Percentiles rank a stretch among this genome's conserved stretches.
These are phyloP conservation scores for Protomyces inouyei DNA, from an alignment of 1,139 yeast species.

Conservation along the genomic window DNA sequence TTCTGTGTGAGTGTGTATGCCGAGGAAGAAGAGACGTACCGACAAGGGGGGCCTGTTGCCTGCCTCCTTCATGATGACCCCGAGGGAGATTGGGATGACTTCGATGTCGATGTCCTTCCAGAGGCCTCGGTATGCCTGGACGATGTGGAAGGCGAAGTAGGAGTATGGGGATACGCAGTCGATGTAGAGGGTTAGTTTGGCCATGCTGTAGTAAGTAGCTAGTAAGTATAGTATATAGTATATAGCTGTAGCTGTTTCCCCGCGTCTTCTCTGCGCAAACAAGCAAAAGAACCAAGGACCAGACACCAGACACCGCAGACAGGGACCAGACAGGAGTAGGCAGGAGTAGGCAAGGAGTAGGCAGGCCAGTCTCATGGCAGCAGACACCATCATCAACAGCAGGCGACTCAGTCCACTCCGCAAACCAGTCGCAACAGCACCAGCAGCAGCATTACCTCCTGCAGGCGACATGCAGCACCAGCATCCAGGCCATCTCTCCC, in stretches of 20 bases:
- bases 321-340: not conserved
- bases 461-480: not conserved
- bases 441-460: no score
- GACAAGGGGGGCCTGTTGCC: constrained; percentile 17
- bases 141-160: constrained; percentile 19
- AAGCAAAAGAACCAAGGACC: not conserved
- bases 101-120: constrained; percentile 20
- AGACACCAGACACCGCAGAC: not conserved
- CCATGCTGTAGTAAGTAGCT: not conserved
- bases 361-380: not conserved
- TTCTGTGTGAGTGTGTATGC: no score
- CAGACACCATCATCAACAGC: not conserved
- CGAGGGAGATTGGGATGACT: constrained; percentile 7
- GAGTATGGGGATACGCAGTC: constrained; percentile 16
- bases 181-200: constrained; percentile 17
- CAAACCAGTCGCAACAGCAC: no score
- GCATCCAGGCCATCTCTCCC: not conserved
- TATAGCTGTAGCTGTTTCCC: not conserved
- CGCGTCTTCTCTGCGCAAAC: not conserved
- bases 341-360: not conserved
- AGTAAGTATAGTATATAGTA: no score
- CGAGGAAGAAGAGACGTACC: not conserved
- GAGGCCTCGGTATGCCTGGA: constrained; percentile 12
- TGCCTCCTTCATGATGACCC: constrained; percentile 18
- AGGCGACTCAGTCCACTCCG: no score